Evolutionary conservation across 805 yeast genomes (phyloP), one percentile per base, ranked within the genome.

Genomic region (Starmerella sirachaensis): DNA sequence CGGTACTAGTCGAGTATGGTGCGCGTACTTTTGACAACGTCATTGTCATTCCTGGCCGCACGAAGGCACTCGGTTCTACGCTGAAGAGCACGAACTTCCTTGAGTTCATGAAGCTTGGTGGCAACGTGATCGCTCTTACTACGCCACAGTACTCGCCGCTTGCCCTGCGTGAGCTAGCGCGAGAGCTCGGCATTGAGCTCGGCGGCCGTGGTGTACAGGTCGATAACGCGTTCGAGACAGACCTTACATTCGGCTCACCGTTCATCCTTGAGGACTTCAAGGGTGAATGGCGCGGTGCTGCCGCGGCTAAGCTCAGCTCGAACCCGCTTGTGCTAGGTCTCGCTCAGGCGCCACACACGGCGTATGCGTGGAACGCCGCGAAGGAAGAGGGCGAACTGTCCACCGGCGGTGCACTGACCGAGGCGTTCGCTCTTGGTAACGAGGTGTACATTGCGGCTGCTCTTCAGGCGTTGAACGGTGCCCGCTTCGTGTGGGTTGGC

Each of bases 401-500:
- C 3, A 20, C 40, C 13, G 25, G 31, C 19, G 17, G 28, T n/a
- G 29, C 30, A 11, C 35, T 37, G 18, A 21, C 38, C 29, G 47
- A 42, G 18, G 18, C 45, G 18, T 47, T 44, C 28, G 47, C 46
- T 6, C 28, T 32, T 6, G 53, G 50, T 28, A 40, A 26, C 23
- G 45, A 42, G 13, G 40, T 33, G 14, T 38, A 32, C 30, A 23
- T 56, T 36, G 72, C 76, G 17, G 93, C 74, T 8, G 91, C 76
- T 1, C 70, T 83, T 51, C 99, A 91, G 63, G 78, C 78, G 33
- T 65, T 74, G 39, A 9, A 26, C 54, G 83, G 81, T 53, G 81
- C 93, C 2, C 74, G 98, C 50, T 66, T 74, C 31, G 54, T 69
- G 10, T 84, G 96, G 94, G 51, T 78, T 13, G 97, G 96, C n/a